Conservation (phyloP, 192 early-diverging fungal genomes). For the Dissophora ornata region DNA sequence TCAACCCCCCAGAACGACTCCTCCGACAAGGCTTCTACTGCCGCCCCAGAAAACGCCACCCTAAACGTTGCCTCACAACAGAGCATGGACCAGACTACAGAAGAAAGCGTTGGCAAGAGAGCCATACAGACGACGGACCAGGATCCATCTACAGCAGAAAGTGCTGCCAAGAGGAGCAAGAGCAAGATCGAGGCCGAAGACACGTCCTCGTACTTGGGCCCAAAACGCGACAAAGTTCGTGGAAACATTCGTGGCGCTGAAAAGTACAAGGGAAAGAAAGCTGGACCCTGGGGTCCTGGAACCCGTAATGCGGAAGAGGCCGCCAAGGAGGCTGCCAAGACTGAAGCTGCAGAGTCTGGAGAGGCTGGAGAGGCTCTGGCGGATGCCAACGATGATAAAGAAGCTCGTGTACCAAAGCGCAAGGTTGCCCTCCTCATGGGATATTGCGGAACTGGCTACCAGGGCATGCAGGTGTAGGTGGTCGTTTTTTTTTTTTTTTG, state of each 20-base stretch:
- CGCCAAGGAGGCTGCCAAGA: slow-evolving; percentile 30
- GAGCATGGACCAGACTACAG: neutral
- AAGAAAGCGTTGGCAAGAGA: too few relatives aligned
- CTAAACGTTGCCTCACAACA: neutral
- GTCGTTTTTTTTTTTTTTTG: neutral
- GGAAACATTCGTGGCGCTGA: slow-evolving; percentile 51
- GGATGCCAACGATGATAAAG: slow-evolving; percentile 53
- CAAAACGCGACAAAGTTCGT: slow-evolving; percentile 44
- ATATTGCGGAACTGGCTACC: slow-evolving; percentile 95
- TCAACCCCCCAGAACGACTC: slow-evolving; percentile 5
- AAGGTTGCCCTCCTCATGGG: slow-evolving; percentile 92
- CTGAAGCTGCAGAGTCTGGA: slow-evolving; percentile 4
- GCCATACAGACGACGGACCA: too few relatives aligned
- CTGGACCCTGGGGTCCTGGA: slow-evolving; percentile 21
- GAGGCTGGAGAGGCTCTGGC: neutral
- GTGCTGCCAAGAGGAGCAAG: slow-evolving; percentile 37
- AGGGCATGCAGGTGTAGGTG: slow-evolving; percentile 94
- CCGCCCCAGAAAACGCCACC: neutral
- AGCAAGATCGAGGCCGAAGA: slow-evolving; percentile 30
- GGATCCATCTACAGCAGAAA: too few relatives aligned
- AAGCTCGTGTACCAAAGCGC: slow-evolving; percentile 79
- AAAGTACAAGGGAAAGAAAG: slow-evolving; percentile 47
- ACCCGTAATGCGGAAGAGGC: slow-evolving; percentile 36
- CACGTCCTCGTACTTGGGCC: slow-evolving; percentile 36
- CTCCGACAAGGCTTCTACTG: neutral